These are phyloP conservation scores for Bryum argenteum DNA, from an alignment of 225 moss, liverwort and hornwort genomes.

Conservation along the genomic window DNA sequence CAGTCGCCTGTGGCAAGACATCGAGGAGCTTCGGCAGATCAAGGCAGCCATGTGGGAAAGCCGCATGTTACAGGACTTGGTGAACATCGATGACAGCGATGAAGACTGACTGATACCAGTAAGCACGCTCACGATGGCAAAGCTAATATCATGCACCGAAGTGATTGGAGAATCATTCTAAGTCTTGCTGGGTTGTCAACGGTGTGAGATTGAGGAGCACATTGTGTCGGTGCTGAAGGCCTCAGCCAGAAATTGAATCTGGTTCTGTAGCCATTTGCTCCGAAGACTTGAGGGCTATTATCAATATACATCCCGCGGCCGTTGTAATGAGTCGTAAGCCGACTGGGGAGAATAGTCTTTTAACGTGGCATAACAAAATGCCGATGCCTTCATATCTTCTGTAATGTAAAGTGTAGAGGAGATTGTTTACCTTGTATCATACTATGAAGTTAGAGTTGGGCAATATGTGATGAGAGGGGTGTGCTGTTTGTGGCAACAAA, in stretches of 20 bases:
- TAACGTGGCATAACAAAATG: not conserved
- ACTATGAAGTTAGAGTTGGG: not conserved
- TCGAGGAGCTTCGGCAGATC: conserved; percentile 49
- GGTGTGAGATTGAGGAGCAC: not conserved
- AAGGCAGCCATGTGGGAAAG: conserved; percentile 50
- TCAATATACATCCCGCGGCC: not conserved
- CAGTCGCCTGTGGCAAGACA: conserved; percentile 49
- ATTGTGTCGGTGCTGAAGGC: not conserved
- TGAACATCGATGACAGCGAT: conserved; percentile 44
- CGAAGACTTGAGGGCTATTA: not conserved
- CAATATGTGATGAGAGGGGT: not conserved
- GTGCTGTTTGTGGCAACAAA: not conserved
- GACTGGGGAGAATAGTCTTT: not conserved
- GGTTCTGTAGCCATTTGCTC: not conserved
- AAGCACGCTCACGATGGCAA: not conserved
- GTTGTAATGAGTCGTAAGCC: not conserved
- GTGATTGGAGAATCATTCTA: not conserved
- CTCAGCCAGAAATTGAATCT: not conserved
- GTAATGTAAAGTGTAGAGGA: rapidly evolving
- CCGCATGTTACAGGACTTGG: conserved; percentile 40
- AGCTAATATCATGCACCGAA: not conserved
- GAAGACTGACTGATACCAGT: conserved; percentile 20
- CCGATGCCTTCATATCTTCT: rapidly evolving
- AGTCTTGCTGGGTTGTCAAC: not conserved
- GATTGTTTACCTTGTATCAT: not conserved